phyloP scores from a whole-genome alignment of 2,329 filamentous ascomycete genomes.

The Diaporthe batatas region DNA sequence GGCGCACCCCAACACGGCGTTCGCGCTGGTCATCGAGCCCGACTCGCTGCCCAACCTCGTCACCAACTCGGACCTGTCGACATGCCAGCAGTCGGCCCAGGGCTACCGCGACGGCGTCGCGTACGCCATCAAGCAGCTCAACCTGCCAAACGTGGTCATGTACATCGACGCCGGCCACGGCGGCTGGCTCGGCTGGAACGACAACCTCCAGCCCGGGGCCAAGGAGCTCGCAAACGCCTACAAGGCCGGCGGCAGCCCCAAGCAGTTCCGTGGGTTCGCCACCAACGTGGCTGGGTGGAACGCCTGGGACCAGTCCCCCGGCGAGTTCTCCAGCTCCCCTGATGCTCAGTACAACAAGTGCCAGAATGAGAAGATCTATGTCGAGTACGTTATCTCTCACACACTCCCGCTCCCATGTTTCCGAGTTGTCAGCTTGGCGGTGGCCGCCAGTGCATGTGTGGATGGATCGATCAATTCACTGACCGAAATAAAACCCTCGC shows the following conservation, averaged over 20 bases:
- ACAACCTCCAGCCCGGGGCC: conserved; percentile 64
- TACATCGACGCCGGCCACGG: conserved; percentile 71
- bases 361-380: conserved; percentile 55
- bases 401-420: too few relatives aligned
- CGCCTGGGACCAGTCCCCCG: conserved; percentile 56
- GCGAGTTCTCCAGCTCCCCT: conserved; percentile 60
- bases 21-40: conserved; percentile 65
- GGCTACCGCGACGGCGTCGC: conserved; percentile 68
- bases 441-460: too few relatives aligned
- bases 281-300: conserved; percentile 73
- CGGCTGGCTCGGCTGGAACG: conserved; percentile 71
- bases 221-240: conserved; percentile 62
- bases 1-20: conserved; percentile 65
- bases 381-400: conserved; percentile 51
- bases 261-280: conserved; percentile 65
- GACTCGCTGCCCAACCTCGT: conserved; percentile 74
- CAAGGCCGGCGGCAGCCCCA: conserved; percentile 64
- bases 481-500: not conserved
- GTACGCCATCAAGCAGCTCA: conserved; percentile 65
- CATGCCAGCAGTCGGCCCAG: conserved; percentile 66
- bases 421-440: too few relatives aligned
- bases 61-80: conserved; percentile 67
- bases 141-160: conserved; percentile 70
- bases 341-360: conserved; percentile 40
- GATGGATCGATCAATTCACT: not conserved